Evolutionary conservation across 805 yeast species (phyloP).

Genomic region (Tetrapisispora namnaoensis): DNA sequence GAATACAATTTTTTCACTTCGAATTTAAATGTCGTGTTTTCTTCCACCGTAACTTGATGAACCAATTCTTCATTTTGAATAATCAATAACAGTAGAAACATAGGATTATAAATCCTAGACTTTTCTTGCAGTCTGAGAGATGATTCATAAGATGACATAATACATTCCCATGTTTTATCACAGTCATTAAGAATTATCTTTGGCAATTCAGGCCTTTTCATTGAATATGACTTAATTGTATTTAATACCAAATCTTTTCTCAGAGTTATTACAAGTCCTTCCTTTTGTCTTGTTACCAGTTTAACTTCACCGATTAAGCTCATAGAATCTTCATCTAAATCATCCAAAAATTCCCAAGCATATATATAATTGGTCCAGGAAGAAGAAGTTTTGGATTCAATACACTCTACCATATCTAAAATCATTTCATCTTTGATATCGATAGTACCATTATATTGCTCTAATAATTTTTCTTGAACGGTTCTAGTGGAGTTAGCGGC

Average conservation of each 20-base stretch:
- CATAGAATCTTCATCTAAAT: slow-evolving; percentile 30
- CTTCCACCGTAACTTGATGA: slow-evolving; percentile 26
- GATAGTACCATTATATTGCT: slow-evolving; percentile 54
- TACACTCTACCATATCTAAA: slow-evolving; percentile 40
- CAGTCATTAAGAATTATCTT: background rate
- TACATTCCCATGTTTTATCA: slow-evolving; percentile 18
- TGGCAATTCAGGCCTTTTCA: slow-evolving; percentile 26
- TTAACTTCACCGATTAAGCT: slow-evolving; percentile 41
- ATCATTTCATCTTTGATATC: slow-evolving; percentile 53
- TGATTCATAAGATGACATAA: slow-evolving; percentile 17
- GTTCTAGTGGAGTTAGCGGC: slow-evolving; percentile 36
- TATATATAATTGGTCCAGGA: slow-evolving; percentile 61
- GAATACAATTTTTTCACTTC: slow-evolving; percentile 51
- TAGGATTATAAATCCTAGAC: slow-evolving; percentile 48
- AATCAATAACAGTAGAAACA: slow-evolving; percentile 53
- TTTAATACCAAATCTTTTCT: slow-evolving; percentile 41
- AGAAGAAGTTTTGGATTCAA: slow-evolving; percentile 44
- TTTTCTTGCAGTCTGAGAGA: slow-evolving; percentile 7
- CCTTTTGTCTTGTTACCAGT: slow-evolving; percentile 37
- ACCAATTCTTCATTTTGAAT: slow-evolving; percentile 60
- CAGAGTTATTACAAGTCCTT: slow-evolving; percentile 42
- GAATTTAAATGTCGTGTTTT: slow-evolving; percentile 26
- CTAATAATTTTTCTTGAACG: slow-evolving; percentile 41
- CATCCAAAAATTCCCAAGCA: slow-evolving; percentile 54
- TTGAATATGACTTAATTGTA: slow-evolving; percentile 33